These are phyloP conservation scores for Suhomyces sp. DNA, from an alignment of 805 yeast species.

Conservation along the genomic window DNA sequence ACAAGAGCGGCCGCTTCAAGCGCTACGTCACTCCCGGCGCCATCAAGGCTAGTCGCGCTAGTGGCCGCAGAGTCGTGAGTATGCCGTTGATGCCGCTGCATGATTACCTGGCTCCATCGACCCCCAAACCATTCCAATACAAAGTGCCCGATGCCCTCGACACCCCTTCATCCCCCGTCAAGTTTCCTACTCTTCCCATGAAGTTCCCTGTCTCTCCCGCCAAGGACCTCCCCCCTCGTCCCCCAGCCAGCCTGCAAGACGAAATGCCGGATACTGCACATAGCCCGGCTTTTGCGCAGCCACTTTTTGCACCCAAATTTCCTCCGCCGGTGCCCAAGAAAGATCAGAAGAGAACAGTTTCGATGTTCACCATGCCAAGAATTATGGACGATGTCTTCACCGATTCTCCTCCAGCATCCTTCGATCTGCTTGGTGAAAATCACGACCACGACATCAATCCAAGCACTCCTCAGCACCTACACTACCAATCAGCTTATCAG, in stretches of 20 bases:
- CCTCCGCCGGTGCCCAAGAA: constrained; percentile 3
- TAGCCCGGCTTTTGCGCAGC: neutral
- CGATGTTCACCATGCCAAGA: constrained; percentile 8
- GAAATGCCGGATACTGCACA: neutral
- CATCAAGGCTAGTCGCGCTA: constrained; percentile 1
- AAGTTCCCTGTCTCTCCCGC: neutral
- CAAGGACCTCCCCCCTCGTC: neutral
- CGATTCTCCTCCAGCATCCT: neutral
- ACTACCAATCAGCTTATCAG: neutral
- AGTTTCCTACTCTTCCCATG: neutral
- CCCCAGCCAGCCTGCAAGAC: neutral
- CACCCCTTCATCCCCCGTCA: neutral
- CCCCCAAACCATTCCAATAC: neutral
- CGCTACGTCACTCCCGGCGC: constrained; percentile 8
- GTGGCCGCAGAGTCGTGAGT: constrained; percentile 17
- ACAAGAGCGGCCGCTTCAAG: constrained; percentile 19
- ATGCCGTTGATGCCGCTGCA: constrained; percentile 14
- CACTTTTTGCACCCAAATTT: neutral
- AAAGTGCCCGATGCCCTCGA: neutral
- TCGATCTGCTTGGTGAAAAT: neutral
- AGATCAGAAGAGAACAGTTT: constrained; percentile 7
- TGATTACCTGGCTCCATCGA: constrained; percentile 1
- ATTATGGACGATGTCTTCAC: constrained; percentile 8
- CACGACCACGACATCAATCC: neutral
- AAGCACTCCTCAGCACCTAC: neutral